Percentiles rank a stretch among this genome's conserved stretches.
Evolutionary conservation across 192 early-diverging fungal genomes (phyloP).

Genomic region (Coemansia sp.): DNA sequence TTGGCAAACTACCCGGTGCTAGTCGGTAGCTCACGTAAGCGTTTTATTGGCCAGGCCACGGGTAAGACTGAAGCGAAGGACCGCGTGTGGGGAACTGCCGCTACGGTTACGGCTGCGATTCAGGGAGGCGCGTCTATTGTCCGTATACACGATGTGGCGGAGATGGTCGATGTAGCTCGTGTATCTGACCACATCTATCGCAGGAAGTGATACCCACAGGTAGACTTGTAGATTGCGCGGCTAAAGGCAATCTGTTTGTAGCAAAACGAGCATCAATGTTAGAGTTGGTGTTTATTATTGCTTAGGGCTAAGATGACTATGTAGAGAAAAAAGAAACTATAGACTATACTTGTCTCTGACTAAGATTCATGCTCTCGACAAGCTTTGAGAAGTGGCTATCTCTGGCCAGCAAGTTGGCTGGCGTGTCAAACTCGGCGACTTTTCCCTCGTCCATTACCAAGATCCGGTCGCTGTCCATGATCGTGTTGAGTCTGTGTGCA

Average conservation of each 20-base stretch:
- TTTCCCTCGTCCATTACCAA: conserved; percentile 57
- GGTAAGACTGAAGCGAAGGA: conserved; percentile 67
- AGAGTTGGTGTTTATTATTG: not conserved
- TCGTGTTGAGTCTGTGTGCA: conserved; percentile 71
- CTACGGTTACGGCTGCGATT: conserved; percentile 79
- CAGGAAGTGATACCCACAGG: not conserved
- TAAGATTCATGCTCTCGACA: conserved; percentile 17
- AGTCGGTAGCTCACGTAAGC: conserved; percentile 90
- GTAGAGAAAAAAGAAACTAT: not conserved
- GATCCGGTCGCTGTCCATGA: conserved; percentile 62
- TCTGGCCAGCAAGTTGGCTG: conserved; percentile 9
- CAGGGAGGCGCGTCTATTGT: conserved; percentile 81
- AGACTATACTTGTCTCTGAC: not conserved
- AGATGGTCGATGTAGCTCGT: conserved; percentile 87
- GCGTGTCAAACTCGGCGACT: conserved; percentile 33
- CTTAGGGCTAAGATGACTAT: not conserved
- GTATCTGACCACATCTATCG: conserved; percentile 76
- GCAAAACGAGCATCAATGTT: not conserved
- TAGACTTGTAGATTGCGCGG: not conserved
- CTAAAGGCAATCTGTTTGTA: not conserved
- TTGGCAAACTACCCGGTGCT: conserved; percentile 73
- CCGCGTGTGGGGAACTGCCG: conserved; percentile 88
- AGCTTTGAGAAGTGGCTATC: conserved; percentile 18
- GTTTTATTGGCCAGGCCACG: conserved; percentile 82
- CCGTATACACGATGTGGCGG: conserved; percentile 93